Conservation (phyloP, 2,329 filamentous ascomycete genomes). For the Cladosporium sp. region DNA sequence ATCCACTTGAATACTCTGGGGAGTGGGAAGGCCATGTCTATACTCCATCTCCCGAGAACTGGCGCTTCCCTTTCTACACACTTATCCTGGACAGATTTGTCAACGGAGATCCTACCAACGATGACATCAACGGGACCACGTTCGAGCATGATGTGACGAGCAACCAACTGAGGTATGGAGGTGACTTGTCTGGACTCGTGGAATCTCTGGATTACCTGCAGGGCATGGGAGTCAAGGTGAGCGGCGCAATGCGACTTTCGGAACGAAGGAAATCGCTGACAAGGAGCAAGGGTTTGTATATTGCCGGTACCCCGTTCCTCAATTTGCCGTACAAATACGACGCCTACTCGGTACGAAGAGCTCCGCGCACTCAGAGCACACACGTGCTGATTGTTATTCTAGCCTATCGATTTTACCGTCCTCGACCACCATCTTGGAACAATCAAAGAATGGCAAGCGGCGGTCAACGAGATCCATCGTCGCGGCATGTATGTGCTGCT, state of each 20-base stretch:
- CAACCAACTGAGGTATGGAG: conserved; percentile 65
- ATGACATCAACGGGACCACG: conserved; percentile 62
- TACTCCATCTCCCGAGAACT: conserved; percentile 60
- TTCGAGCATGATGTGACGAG: conserved; percentile 63
- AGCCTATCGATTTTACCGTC: conserved; percentile 60
- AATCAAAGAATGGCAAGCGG: conserved; percentile 59
- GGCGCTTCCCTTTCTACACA: conserved; percentile 68
- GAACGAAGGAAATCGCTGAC: conserved; percentile 37
- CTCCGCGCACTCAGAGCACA: too few relatives aligned
- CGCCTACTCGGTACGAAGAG: conserved; percentile 27
- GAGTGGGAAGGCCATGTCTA: conserved; percentile 57
- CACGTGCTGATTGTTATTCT: conserved; percentile 46
- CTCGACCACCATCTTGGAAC: conserved; percentile 65
- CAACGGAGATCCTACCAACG: conserved; percentile 66
- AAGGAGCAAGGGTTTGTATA: conserved; percentile 55
- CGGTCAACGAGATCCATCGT: conserved; percentile 61
- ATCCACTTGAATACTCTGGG: conserved; percentile 60
- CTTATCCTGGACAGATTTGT: conserved; percentile 66
- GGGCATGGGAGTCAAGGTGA: conserved; percentile 58
- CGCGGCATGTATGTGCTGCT: conserved; percentile 67
- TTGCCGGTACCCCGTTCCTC: conserved; percentile 65
- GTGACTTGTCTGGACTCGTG: conserved; percentile 59
- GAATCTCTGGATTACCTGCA: conserved; percentile 66
- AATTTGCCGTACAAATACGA: conserved; percentile 68
- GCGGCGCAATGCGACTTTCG: neutral